Conservation (phyloP, 1,284 basidiomycete genomes). For the Grifola frondosa region DNA sequence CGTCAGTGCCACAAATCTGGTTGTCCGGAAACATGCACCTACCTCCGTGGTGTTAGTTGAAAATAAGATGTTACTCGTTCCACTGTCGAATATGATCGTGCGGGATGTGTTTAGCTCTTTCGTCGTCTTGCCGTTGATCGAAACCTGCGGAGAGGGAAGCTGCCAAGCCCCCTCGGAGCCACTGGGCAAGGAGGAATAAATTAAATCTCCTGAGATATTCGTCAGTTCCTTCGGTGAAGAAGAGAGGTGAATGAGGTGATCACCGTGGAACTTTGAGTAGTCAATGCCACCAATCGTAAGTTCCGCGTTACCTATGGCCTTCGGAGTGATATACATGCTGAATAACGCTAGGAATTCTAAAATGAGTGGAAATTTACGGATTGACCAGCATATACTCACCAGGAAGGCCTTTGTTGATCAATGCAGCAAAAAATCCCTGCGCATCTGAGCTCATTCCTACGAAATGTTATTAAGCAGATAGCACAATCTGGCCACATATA, state of each 20-base stretch:
- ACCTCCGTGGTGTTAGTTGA: conserved; percentile 47
- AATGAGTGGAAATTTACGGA: too few relatives aligned
- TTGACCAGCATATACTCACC: conserved; percentile 37
- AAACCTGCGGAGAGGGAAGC: conserved; percentile 44
- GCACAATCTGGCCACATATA: too few relatives aligned
- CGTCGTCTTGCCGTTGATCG: conserved; percentile 52
- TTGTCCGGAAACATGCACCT: conserved; percentile 4
- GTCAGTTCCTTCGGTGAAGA: too few relatives aligned
- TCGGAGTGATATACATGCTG: conserved; percentile 51
- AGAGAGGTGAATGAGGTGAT: neutral
- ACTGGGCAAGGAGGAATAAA: conserved; percentile 40
- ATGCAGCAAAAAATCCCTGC: conserved; percentile 47
- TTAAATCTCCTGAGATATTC: conserved; percentile 44
- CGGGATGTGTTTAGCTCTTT: conserved; percentile 39
- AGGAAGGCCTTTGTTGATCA: conserved; percentile 48
- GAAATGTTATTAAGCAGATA: too few relatives aligned
- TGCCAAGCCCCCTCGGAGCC: conserved; percentile 45
- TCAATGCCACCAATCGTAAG: conserved; percentile 55
- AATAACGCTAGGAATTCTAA: conserved; percentile 48
- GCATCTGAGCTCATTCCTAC: conserved; percentile 46
- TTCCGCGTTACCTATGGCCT: conserved; percentile 49
- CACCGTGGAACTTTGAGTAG: conserved; percentile 47
- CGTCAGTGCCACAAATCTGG: too few relatives aligned
- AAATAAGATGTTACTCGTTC: conserved; percentile 55
- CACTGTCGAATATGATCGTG: conserved; percentile 55